phyloP scores from a whole-genome alignment of 2,329 filamentous ascomycete species.

The Ophidiomyces ophidiicola region DNA sequence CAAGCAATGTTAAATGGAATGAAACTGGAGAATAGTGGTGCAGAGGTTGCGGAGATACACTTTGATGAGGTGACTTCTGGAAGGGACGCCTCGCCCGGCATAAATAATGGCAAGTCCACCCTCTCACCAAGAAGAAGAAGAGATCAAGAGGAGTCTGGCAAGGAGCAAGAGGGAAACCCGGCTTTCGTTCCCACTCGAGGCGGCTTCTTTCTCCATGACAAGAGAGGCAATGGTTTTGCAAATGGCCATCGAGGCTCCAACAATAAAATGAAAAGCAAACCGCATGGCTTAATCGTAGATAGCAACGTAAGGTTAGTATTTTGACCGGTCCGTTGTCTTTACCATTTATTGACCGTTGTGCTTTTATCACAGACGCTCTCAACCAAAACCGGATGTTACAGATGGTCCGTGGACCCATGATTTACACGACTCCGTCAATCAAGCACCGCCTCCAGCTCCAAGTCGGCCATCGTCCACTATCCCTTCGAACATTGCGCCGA shows the following conservation, averaged over 20 bases:
- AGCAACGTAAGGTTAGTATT: slow-evolving; percentile 34
- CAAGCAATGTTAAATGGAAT: slow-evolving; percentile 51
- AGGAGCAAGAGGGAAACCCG: slow-evolving; percentile 76
- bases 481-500: slow-evolving; percentile 21
- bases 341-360: slow-evolving; percentile 7
- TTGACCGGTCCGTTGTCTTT: neutral
- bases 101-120: slow-evolving; percentile 36
- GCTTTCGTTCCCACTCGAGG: slow-evolving; percentile 89
- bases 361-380: slow-evolving; percentile 26
- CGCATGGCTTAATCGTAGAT: slow-evolving; percentile 39
- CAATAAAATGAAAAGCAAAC: slow-evolving; percentile 42
- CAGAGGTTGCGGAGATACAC: slow-evolving; percentile 35
- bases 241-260: slow-evolving; percentile 58
- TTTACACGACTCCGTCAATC: slow-evolving; percentile 60
- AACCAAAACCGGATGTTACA: slow-evolving; percentile 41
- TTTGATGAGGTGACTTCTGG: slow-evolving; percentile 38
- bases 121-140: slow-evolving; percentile 57
- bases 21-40: slow-evolving; percentile 33
- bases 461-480: slow-evolving; percentile 21
- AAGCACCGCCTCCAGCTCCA: slow-evolving; percentile 27
- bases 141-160: slow-evolving; percentile 84
- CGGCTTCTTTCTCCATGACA: slow-evolving; percentile 94
- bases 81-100: slow-evolving; percentile 29
- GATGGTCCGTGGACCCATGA: slow-evolving; percentile 84
- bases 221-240: slow-evolving; percentile 63